Percentiles rank a stretch among this genome's conserved stretches.
These are phyloP conservation scores for Globisporangium paddicum DNA, from an alignment of 352 stramenopile genomes.

Conservation along the genomic window DNA sequence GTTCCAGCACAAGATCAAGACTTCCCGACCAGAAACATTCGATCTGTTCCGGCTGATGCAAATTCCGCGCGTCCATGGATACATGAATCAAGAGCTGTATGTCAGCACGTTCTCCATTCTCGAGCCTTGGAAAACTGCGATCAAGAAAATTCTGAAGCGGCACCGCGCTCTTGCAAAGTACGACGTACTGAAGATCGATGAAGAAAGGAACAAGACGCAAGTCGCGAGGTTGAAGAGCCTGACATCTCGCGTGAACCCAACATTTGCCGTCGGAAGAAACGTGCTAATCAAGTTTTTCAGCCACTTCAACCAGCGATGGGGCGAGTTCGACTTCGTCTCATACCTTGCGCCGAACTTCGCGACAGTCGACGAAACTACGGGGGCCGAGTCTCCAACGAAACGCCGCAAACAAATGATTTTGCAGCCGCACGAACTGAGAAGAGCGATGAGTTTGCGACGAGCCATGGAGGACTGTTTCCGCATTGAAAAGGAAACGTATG, in stretches of 20 bases:
- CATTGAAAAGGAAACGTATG: slow-evolving; percentile 54
- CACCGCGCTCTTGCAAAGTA: slow-evolving; percentile 29
- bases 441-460: slow-evolving; percentile 47
- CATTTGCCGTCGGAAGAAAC: slow-evolving; percentile 57
- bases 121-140: slow-evolving; percentile 48
- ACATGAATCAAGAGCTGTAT: slow-evolving; percentile 59
- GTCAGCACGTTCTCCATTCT: slow-evolving; percentile 50
- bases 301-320: slow-evolving; percentile 78
- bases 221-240: slow-evolving; percentile 49
- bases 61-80: slow-evolving; percentile 51
- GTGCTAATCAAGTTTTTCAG: slow-evolving; percentile 83
- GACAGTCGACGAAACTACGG: slow-evolving; percentile 5
- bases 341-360: slow-evolving; percentile 60
- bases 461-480: slow-evolving; percentile 79
- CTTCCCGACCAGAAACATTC: slow-evolving; percentile 45
- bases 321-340: slow-evolving; percentile 67
- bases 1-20: slow-evolving; percentile 46
- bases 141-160: slow-evolving; percentile 54
- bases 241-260: slow-evolving; percentile 75
- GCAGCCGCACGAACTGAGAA: slow-evolving; percentile 46
- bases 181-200: slow-evolving; percentile 10
- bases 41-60: slow-evolving; percentile 65
- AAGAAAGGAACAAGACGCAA: slow-evolving; percentile 18
- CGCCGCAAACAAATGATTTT: slow-evolving; percentile 37
- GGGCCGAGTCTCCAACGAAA: slow-evolving; percentile 24